phyloP scores from a whole-genome alignment of 345 rosid genomes.

The Heritiera littoralis region DNA sequence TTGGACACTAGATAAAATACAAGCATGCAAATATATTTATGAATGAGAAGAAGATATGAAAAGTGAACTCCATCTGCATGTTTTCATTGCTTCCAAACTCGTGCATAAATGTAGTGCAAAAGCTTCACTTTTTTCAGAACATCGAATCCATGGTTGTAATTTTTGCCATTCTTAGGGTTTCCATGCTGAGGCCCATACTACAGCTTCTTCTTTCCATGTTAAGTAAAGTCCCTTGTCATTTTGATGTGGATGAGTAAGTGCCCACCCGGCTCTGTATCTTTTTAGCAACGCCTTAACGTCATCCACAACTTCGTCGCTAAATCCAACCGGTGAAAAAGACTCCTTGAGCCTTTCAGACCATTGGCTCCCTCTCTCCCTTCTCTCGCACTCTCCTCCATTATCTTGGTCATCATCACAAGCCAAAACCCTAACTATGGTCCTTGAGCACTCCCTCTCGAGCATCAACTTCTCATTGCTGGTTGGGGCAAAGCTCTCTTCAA shows the following conservation, averaged over 20 bases:
- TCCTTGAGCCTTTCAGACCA: constrained; percentile 53
- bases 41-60: not conserved
- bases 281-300: constrained; percentile 75
- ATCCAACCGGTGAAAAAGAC: constrained; percentile 39
- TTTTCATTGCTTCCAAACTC: constrained; percentile 16
- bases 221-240: constrained; percentile 47
- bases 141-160: not conserved
- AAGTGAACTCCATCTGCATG: constrained; percentile 25
- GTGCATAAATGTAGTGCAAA: constrained; percentile 17
- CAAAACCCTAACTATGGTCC: constrained; percentile 73
- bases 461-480: constrained; percentile 69
- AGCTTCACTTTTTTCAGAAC: not conserved
- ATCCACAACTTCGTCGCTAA: constrained; percentile 67
- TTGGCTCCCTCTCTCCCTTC: constrained; percentile 63
- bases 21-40: constrained; percentile 27
- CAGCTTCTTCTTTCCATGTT: constrained; percentile 73
- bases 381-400: constrained; percentile 38
- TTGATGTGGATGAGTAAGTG: constrained; percentile 40
- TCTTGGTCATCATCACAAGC: constrained; percentile 42
- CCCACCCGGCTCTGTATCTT: constrained; percentile 65
- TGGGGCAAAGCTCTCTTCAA: constrained; percentile 61
- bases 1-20: constrained; percentile 27
- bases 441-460: constrained; percentile 69
- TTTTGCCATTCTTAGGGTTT: constrained; percentile 48
- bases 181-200: constrained; percentile 79